Percentiles rank a stretch among this genome's conserved stretches.
phyloP scores from a whole-genome alignment of 1,284 basidiomycete species.

The Apiotrichum brassicae region DNA sequence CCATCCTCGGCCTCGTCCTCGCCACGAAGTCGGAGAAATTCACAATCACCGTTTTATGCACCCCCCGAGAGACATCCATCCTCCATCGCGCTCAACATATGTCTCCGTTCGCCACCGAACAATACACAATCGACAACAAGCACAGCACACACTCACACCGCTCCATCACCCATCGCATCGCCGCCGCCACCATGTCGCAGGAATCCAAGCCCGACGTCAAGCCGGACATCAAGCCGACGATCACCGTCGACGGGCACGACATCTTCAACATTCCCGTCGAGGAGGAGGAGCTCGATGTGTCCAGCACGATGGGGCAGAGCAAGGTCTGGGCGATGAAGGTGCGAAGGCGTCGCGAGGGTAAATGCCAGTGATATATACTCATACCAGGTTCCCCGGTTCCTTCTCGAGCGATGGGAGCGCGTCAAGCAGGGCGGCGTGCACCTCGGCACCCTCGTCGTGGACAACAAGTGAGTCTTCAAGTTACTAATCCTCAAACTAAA shows the following conservation, averaged over 20 bases:
- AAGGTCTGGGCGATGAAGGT: constrained; percentile 43
- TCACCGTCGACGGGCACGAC: constrained; percentile 13
- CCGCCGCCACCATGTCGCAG: constrained; percentile 5
- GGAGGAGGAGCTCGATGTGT: constrained; percentile 32
- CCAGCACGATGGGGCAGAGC: constrained; percentile 15
- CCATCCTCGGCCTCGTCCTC: too few species aligned
- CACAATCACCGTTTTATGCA: too few species aligned
- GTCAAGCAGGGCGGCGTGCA: constrained; percentile 48
- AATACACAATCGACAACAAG: too few species aligned
- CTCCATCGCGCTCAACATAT: too few species aligned
- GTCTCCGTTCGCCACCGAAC: too few species aligned
- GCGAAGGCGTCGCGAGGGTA: not conserved
- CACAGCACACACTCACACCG: too few species aligned
- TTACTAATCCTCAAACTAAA: not conserved
- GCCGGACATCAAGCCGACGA: constrained; percentile 16
- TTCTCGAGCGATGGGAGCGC: constrained; percentile 50
- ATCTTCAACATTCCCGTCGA: constrained; percentile 21
- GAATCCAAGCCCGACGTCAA: too few species aligned
- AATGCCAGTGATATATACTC: not conserved
- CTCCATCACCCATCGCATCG: not conserved
- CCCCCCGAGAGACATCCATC: too few species aligned
- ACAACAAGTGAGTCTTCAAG: constrained; percentile 40
- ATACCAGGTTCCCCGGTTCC: constrained; percentile 49
- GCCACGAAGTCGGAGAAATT: too few species aligned
- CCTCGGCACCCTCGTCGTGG: constrained; percentile 50